A percentile compares a stretch with the other conserved stretches of the same genome.
These are phyloP conservation scores for Schizosaccharomyces octosporus DNA, from an alignment of 805 yeast genomes.

Conservation along the genomic window DNA sequence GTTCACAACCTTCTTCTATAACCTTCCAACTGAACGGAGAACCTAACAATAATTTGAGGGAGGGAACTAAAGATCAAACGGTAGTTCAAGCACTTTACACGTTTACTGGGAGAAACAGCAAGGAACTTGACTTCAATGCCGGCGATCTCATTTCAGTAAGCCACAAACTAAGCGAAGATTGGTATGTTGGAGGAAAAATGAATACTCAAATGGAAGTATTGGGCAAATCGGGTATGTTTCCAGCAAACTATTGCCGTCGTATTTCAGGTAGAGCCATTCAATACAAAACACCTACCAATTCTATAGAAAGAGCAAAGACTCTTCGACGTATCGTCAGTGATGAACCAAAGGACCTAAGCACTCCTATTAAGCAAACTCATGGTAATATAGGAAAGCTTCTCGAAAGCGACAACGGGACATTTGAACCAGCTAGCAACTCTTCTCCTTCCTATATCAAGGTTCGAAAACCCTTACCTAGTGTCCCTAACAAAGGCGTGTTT, in stretches of 20 bases:
- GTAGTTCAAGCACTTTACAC: not conserved
- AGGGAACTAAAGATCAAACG: not conserved
- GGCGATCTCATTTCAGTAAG: slow-evolving; percentile 9
- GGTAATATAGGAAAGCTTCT: not conserved
- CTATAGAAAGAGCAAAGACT: not conserved
- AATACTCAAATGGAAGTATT: not conserved
- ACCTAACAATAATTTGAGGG: not conserved
- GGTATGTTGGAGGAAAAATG: slow-evolving; percentile 8
- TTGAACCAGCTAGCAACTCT: not conserved
- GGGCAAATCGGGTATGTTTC: slow-evolving; percentile 8
- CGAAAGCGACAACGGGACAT: not conserved
- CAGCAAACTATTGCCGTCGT: slow-evolving; percentile 7
- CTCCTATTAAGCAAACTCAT: not conserved
- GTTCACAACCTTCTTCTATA: not conserved
- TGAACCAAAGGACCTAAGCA: not conserved
- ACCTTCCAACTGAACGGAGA: not conserved
- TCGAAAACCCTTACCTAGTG: not conserved
- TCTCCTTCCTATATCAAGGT: not conserved
- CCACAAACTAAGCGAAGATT: slow-evolving; percentile 8
- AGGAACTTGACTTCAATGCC: slow-evolving; percentile 8
- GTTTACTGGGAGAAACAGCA: slow-evolving; percentile 3
- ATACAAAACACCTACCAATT: not conserved
- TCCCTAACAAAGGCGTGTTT: not conserved
- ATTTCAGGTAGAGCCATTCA: not conserved
- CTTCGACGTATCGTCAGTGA: not conserved